phyloP scores from a whole-genome alignment of 352 stramenopile species.

The Globisporangium megalacanthum region DNA sequence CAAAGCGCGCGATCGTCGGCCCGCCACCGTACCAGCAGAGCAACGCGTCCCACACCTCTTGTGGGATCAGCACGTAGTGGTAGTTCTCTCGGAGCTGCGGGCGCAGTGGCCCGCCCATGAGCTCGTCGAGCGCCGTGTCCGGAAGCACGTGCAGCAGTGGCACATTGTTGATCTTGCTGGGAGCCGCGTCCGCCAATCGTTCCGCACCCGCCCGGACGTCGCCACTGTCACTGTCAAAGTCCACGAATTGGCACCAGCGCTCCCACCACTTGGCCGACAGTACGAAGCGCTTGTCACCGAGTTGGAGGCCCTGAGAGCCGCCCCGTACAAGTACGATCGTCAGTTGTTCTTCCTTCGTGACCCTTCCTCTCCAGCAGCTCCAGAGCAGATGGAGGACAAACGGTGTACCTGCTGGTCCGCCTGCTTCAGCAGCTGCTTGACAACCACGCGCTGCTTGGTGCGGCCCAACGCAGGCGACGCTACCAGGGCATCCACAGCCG shows the following conservation, averaged over 20 bases:
- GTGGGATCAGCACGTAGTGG: slow-evolving; percentile 65
- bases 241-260: slow-evolving; percentile 67
- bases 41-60: slow-evolving; percentile 76
- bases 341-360: neutral
- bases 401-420: slow-evolving; percentile 39
- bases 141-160: slow-evolving; percentile 47
- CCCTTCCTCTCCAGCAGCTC: neutral
- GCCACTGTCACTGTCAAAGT: slow-evolving; percentile 31
- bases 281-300: slow-evolving; percentile 76
- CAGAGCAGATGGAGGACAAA: neutral
- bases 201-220: neutral
- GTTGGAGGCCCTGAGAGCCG: slow-evolving; percentile 40
- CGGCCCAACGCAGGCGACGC: slow-evolving; percentile 20
- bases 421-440: slow-evolving; percentile 53
- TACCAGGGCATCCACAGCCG: slow-evolving; percentile 13
- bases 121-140: slow-evolving; percentile 44
- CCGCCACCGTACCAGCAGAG: slow-evolving; percentile 63
- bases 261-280: slow-evolving; percentile 81
- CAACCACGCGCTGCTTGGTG: slow-evolving; percentile 44
- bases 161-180: slow-evolving; percentile 60
- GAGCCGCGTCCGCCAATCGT: slow-evolving; percentile 15
- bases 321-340: neutral
- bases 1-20: slow-evolving; percentile 67
- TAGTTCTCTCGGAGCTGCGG: slow-evolving; percentile 68
- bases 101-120: slow-evolving; percentile 60